Evolutionary conservation across 768 basidiomycete species (phyloP).

Genomic region (Coprinopsis cinerea): DNA sequence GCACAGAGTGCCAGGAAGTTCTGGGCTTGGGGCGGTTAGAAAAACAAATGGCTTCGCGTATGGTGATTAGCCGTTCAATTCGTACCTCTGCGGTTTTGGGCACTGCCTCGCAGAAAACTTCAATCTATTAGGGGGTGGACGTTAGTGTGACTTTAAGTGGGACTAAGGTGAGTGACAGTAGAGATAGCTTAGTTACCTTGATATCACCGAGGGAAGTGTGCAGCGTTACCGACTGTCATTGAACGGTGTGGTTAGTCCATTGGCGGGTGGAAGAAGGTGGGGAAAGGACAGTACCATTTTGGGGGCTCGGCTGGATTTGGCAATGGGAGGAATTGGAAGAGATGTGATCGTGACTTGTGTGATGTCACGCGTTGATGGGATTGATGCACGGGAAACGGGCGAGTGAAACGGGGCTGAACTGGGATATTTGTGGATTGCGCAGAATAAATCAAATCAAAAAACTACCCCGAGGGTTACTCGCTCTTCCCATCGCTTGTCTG

Average conservation of each 20-base stretch:
- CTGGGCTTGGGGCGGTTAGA: slow-evolving; percentile 32
- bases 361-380: slow-evolving; percentile 17
- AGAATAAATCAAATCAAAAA: slow-evolving; percentile 7
- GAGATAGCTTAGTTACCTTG: no score
- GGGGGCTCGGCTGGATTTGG: slow-evolving; percentile 4
- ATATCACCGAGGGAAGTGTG: slow-evolving; percentile 93
- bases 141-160: no score
- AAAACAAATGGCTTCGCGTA: not conserved
- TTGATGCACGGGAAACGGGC: slow-evolving; percentile 8
- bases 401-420: no score
- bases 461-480: not conserved
- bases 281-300: slow-evolving; percentile 27
- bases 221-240: slow-evolving; percentile 80
- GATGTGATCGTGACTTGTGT: slow-evolving; percentile 13
- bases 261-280: slow-evolving; percentile 16
- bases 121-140: slow-evolving; percentile 62
- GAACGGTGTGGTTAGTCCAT: slow-evolving; percentile 9
- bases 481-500: no score
- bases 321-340: not conserved
- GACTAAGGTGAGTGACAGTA: no score
- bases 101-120: slow-evolving; percentile 95
- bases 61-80: slow-evolving; percentile 6
- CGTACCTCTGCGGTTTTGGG: slow-evolving; percentile 90
- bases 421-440: no score
- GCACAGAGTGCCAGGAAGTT: slow-evolving; percentile 96